Conservation (phyloP, 2,329 filamentous ascomycete species). For the Colletotrichum paranaense region DNA sequence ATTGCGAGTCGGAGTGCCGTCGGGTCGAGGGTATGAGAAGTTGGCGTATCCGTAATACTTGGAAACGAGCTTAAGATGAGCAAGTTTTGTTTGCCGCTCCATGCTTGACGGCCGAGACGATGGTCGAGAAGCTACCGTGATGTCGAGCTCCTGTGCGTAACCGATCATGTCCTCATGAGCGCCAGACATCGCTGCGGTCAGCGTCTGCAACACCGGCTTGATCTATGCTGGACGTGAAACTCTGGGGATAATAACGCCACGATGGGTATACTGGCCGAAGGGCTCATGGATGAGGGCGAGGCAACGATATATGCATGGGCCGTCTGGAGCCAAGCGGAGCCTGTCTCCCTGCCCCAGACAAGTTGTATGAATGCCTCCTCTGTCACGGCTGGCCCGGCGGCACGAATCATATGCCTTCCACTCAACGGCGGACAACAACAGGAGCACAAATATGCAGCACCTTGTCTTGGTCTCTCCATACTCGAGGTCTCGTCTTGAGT, state of each 20-base stretch:
- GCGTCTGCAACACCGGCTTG: slow-evolving; percentile 28
- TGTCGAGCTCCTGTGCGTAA: slow-evolving; percentile 19
- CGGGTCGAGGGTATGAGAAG: slow-evolving; percentile 52
- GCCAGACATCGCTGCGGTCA: slow-evolving; percentile 28
- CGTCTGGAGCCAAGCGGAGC: not conserved
- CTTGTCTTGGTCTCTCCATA: slow-evolving; percentile 32
- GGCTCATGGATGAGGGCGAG: slow-evolving; percentile 12
- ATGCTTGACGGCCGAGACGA: slow-evolving; percentile 41
- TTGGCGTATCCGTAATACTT: slow-evolving; percentile 54
- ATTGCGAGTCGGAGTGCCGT: slow-evolving; percentile 35
- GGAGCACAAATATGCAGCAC: slow-evolving; percentile 36
- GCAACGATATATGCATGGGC: slow-evolving; percentile 36
- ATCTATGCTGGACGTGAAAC: not conserved
- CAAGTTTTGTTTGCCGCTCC: slow-evolving; percentile 50
- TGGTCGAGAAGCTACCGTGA: slow-evolving; percentile 16
- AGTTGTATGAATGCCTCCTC: slow-evolving; percentile 29
- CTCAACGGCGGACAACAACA: slow-evolving; percentile 33
- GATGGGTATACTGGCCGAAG: slow-evolving; percentile 15
- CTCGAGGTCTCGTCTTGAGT: slow-evolving; percentile 19
- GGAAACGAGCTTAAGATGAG: slow-evolving; percentile 51
- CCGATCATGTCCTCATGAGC: slow-evolving; percentile 29
- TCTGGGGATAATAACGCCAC: not conserved
- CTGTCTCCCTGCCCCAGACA: slow-evolving; percentile 34
- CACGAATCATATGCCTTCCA: slow-evolving; percentile 30
- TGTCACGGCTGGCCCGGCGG: slow-evolving; percentile 9